These are phyloP conservation scores for Yarrowia sp. DNA, from an alignment of 805 yeast species.

Conservation along the genomic window DNA sequence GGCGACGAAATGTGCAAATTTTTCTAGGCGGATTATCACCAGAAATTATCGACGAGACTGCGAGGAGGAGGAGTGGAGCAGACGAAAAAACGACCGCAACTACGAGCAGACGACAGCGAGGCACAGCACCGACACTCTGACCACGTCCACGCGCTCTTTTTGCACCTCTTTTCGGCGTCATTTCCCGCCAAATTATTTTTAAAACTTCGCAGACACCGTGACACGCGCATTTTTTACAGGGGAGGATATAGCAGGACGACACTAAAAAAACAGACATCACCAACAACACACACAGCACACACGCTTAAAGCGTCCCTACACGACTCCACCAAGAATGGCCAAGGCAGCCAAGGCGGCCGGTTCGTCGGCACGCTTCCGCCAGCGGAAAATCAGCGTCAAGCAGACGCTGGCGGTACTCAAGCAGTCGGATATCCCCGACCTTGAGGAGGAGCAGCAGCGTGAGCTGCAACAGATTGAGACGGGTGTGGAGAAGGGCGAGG, in stretches of 20 bases:
- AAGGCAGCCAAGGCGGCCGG: conserved; percentile 42
- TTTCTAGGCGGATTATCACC: conserved; percentile 25
- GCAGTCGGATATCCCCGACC: conserved; percentile 76
- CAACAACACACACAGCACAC: conserved; percentile 13
- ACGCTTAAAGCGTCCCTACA: conserved; percentile 6
- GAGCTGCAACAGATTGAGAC: conserved; percentile 89
- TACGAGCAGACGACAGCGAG: neutral
- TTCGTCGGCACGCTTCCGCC: conserved; percentile 71
- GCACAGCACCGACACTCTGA: conserved; percentile 18
- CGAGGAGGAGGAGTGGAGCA: conserved; percentile 27
- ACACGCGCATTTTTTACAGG: conserved; percentile 21
- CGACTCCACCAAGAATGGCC: conserved; percentile 23
- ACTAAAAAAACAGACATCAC: conserved; percentile 7
- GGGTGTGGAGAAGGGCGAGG: conserved; percentile 97
- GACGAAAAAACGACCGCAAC: conserved; percentile 16
- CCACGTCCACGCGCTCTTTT: conserved; percentile 4
- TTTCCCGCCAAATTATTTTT: conserved; percentile 9
- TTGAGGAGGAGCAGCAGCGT: conserved; percentile 77
- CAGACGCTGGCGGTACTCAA: conserved; percentile 75
- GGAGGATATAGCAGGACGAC: conserved; percentile 19
- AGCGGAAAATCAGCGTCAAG: conserved; percentile 90
- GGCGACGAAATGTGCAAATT: conserved; percentile 25
- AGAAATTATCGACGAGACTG: conserved; percentile 25
- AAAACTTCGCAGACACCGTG: conserved; percentile 15
- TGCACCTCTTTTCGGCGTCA: conserved; percentile 4